Evolutionary conservation across 78 protist species (phyloP), one percentile per base, ranked within the genome.

Genomic region (Dictyostelium capitatum): DNA sequence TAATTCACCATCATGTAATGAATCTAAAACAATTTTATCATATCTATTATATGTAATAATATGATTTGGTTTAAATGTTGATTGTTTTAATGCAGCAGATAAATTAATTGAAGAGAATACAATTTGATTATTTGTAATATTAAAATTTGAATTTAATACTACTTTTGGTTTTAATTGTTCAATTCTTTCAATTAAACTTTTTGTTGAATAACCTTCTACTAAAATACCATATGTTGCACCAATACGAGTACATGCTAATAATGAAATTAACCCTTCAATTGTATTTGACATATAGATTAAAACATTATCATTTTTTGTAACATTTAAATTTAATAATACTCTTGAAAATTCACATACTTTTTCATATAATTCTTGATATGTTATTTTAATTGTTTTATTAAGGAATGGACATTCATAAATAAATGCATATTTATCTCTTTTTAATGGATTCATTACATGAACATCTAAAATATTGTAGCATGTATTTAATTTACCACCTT

Each of bases 191-290:
- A 50, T 9, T 50, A 50, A 50, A 50, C 51, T 50, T 25, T 50
- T 19, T 10, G 6, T 10, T n/a, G 30, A 19, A 10, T 46, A 25
- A 12, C 51, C 82, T 23, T 30, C 69, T 6, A 37, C 53, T 17
- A 43, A 25, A 8, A 43, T 32, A 47, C 47, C 20, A 62, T 87
- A 98, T 14, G 97, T 67, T 6, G 98, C 98, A 41, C 99, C 99
- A 19, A 98, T 93, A 12, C 99, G 81, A 41, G 99, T 98, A 73
- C 99, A 98, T 54, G 99, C 97, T 25, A 98, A 97, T 98, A 98
- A 96, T 28, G 98, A 72, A 30, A 89, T 28, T 20, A 87, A 67
- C 6, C 74, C 82, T 51, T 96, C 95, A 47, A 92, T 72, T 56
- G 89, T 54, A 96, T 83, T 98, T 25, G 99, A 97, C 97, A 98